Conservation (phyloP, 495 filamentous ascomycete genomes). For the Tetracladium setigerum region DNA sequence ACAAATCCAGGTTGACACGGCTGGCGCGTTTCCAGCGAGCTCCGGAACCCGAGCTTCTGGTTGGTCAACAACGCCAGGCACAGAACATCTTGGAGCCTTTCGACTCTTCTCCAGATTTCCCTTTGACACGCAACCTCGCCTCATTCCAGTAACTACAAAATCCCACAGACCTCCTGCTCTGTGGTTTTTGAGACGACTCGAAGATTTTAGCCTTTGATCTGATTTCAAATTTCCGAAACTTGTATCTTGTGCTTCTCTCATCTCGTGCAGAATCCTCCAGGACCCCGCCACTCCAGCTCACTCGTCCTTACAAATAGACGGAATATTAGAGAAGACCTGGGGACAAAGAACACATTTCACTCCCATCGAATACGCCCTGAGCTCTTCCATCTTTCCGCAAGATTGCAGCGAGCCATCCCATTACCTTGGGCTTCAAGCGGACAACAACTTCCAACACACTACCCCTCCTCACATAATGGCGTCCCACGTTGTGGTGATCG, state of each 20-base stretch:
- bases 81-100: neutral
- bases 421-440: neutral
- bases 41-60: conserved; percentile 8
- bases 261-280: neutral
- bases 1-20: conserved; percentile 19
- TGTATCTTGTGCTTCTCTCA: neutral
- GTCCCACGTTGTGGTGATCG: conserved; percentile 82
- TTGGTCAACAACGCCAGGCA: conserved; percentile 15
- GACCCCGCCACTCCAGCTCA: conserved; percentile 18
- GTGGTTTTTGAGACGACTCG: no score
- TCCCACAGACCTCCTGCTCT: no score
- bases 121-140: no score
- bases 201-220: no score
- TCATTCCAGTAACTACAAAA: no score
- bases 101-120: no score
- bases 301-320: conserved; percentile 13
- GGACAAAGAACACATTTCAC: neutral
- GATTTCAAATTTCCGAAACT: neutral
- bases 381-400: neutral
- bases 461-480: conserved; percentile 50
- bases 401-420: neutral
- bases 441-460: neutral
- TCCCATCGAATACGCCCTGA: neutral
- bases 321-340: conserved; percentile 13
- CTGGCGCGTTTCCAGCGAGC: conserved; percentile 19